phyloP scores from a whole-genome alignment of 1,139 yeast genomes.

The Wickerhamiella infanticola region DNA sequence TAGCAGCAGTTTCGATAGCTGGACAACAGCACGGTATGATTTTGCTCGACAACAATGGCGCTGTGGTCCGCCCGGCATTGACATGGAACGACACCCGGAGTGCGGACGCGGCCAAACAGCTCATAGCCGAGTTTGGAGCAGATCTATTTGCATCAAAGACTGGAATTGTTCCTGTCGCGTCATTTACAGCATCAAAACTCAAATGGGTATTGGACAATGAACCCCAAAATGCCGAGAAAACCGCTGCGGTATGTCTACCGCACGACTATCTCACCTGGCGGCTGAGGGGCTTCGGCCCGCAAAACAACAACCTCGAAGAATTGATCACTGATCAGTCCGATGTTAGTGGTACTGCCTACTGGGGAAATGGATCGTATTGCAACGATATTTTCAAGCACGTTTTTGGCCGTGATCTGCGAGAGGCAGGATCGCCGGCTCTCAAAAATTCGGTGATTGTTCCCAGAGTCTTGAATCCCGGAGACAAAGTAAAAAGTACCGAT shows the following conservation, averaged over 20 bases:
- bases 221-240: constrained; percentile 12
- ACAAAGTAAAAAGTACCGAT: constrained; percentile 3
- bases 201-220: constrained; percentile 15
- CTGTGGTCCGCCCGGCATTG: constrained; percentile 13
- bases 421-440: constrained; percentile 6
- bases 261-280: constrained; percentile 17
- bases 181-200: constrained; percentile 15
- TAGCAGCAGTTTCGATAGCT: constrained; percentile 13
- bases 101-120: constrained; percentile 12
- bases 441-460: constrained; percentile 12
- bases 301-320: constrained; percentile 11
- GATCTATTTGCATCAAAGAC: constrained; percentile 12
- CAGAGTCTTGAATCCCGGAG: constrained; percentile 10
- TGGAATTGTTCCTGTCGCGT: constrained; percentile 16
- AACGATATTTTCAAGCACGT: constrained; percentile 12
- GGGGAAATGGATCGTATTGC: constrained; percentile 11
- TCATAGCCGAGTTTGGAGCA: constrained; percentile 13
- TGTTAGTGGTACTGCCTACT: constrained; percentile 16
- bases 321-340: constrained; percentile 14
- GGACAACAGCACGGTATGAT: constrained; percentile 17
- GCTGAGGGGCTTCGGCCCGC: constrained; percentile 14
- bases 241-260: constrained; percentile 14
- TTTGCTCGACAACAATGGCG: constrained; percentile 9
- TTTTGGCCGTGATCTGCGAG: constrained; percentile 12
- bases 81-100: constrained; percentile 16